Percentiles rank a stretch among this genome's conserved stretches.
Evolutionary conservation across 1,284 basidiomycete genomes (phyloP).

Genomic region (Cryptococcus floricola): DNA sequence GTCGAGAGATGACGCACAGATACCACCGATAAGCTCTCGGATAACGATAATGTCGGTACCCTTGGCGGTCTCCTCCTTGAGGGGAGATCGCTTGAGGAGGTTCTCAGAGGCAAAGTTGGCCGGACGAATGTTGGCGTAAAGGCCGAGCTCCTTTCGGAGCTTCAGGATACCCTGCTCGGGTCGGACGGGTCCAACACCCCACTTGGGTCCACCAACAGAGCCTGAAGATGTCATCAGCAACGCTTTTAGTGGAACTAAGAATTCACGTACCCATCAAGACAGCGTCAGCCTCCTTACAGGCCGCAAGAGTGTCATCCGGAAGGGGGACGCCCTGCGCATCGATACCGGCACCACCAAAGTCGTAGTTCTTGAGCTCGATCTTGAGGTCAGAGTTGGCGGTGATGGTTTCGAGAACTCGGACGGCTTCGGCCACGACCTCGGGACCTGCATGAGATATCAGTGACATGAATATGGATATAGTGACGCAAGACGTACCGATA

Average conservation of each 20-base stretch:
- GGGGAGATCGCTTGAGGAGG: slow-evolving; percentile 84
- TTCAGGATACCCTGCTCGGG: slow-evolving; percentile 91
- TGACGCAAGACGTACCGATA: slow-evolving; percentile 65
- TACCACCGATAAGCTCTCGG: slow-evolving; percentile 87
- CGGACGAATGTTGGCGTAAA: slow-evolving; percentile 98
- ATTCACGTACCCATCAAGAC: slow-evolving; percentile 73
- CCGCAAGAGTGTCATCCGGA: slow-evolving; percentile 77
- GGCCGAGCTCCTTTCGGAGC: slow-evolving; percentile 88
- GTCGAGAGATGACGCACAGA: slow-evolving; percentile 43
- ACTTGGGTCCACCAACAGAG: slow-evolving; percentile 96
- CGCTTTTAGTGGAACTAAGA: neutral
- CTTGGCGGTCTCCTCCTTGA: slow-evolving; percentile 78
- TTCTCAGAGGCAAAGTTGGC: slow-evolving; percentile 91
- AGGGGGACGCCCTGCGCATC: slow-evolving; percentile 80
- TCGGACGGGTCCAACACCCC: slow-evolving; percentile 88
- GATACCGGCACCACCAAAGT: slow-evolving; percentile 92
- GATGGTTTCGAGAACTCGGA: slow-evolving; percentile 75
- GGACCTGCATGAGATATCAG: slow-evolving; percentile 61
- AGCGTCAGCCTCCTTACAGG: slow-evolving; percentile 84
- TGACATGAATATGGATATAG: neutral
- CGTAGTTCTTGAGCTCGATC: slow-evolving; percentile 62
- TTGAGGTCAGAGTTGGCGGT: slow-evolving; percentile 67
- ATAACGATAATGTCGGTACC: slow-evolving; percentile 92
- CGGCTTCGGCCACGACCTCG: slow-evolving; percentile 85
- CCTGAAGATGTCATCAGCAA: slow-evolving; percentile 55